Base-by-base conservation (phyloP, 176 grass and related monocot species). In the Tillandsia leiboldiana region DNA sequence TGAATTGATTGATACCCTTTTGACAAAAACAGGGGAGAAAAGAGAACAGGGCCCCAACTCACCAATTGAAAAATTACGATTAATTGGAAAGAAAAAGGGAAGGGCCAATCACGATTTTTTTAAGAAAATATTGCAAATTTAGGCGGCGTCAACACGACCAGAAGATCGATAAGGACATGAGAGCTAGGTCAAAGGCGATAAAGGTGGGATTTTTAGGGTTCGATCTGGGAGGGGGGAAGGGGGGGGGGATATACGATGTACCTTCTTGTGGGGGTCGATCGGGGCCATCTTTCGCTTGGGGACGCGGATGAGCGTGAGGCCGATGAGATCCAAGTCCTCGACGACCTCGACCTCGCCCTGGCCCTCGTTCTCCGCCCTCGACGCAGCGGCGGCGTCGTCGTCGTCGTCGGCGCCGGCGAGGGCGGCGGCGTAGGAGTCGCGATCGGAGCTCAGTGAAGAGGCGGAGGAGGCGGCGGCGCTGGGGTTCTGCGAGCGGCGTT, bases 241-340 rank as follows among this genome's bases (percentile, higher is more conserved):
- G 8, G 8, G 8, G 8, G 15, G 56, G 11, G 56, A 61, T 2
- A 61, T 22, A 9, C 28, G 7, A 52, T 67, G 65, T 62, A 84
- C 84, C 69, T 71, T 65, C 65, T 64, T 79, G 65, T 57, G 49
- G 9, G 29, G 68, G 49, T 50, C 20, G 27, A 67, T 77, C 6
- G 78, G 78, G 53, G 22, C 77, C 67, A 48, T 74, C 26, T 1
- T 29, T 58, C 78, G 64, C 64, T 50, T 50, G 68, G 68, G 74
- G 14, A 64, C 33, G 57, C 76, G 17, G 77, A 66, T 75, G 49
- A 2, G 9, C 18, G 69, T 63, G 61, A 85, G 89, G 1, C 15
- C 66, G 42, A 78, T 14, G 66, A 91, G 79, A 79, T 87, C 85
- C 82, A 72, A 77, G 78, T 82, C 89, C 22, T 85, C 84, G 75